These are phyloP conservation scores for Lentinula edodes DNA, from an alignment of 768 basidiomycete genomes.

Conservation along the genomic window DNA sequence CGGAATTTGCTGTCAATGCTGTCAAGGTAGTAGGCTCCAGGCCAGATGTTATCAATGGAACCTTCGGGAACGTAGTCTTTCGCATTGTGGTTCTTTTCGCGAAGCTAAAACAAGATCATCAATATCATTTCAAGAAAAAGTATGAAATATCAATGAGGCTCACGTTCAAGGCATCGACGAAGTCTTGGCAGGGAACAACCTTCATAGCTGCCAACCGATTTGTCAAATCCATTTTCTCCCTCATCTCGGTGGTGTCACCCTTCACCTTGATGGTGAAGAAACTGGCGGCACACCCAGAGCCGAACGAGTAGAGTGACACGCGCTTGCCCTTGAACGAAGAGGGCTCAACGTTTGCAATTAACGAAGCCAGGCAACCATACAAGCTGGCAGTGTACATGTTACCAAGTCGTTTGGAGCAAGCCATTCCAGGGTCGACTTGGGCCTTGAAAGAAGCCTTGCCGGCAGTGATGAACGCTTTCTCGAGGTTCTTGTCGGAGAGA, in stretches of 20 bases:
- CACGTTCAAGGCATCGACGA: constrained; percentile 77
- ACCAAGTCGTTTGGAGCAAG: constrained; percentile 84
- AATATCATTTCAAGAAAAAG: neutral
- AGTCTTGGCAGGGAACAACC: constrained; percentile 89
- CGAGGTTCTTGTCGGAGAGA: constrained; percentile 89
- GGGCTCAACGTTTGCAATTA: constrained; percentile 71
- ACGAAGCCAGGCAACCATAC: constrained; percentile 88
- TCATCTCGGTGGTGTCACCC: constrained; percentile 82
- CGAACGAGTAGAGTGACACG: constrained; percentile 93
- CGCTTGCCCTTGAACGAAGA: constrained; percentile 74
- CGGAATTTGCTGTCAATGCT: constrained; percentile 88
- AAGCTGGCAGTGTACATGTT: constrained; percentile 99
- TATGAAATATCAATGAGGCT: constrained; percentile 18
- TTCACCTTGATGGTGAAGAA: constrained; percentile 88
- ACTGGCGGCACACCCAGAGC: constrained; percentile 89
- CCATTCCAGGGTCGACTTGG: constrained; percentile 78
- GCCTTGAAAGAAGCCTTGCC: constrained; percentile 71
- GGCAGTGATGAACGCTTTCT: constrained; percentile 87
- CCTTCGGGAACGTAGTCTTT: constrained; percentile 81
- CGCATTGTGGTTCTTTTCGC: constrained; percentile 95
- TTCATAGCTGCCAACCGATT: constrained; percentile 78
- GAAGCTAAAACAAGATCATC: constrained; percentile 48
- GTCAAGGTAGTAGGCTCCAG: constrained; percentile 89
- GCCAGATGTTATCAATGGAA: constrained; percentile 88
- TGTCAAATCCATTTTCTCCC: constrained; percentile 75